A percentile compares a stretch with the other conserved stretches of the same genome.
Evolutionary conservation across 306 rosid species (phyloP).

Genomic region (Nissolia schottii): DNA sequence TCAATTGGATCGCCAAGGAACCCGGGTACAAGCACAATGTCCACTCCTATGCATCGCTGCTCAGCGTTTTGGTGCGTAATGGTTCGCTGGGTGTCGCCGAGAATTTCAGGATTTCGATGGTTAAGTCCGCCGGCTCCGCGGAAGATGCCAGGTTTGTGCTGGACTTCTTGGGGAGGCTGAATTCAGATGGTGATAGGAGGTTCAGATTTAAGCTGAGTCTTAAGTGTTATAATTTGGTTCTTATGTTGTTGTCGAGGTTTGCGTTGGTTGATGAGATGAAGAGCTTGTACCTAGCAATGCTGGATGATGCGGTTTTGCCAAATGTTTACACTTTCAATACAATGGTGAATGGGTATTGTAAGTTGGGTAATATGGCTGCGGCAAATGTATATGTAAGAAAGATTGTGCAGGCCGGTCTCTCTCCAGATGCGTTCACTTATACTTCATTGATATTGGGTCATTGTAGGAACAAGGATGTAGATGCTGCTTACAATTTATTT

Average conservation of each 20-base stretch:
- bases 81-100: slow-evolving; percentile 36
- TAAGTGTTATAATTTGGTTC: slow-evolving; percentile 51
- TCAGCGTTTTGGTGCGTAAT: slow-evolving; percentile 44
- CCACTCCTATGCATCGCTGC: slow-evolving; percentile 42
- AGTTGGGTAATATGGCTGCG: slow-evolving; percentile 55
- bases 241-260: slow-evolving; percentile 48
- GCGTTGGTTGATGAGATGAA: slow-evolving; percentile 49
- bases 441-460: slow-evolving; percentile 73
- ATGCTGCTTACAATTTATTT: slow-evolving; percentile 42
- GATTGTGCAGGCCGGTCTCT: slow-evolving; percentile 53
- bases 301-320: slow-evolving; percentile 43
- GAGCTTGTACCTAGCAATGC: slow-evolving; percentile 46
- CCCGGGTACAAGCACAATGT: slow-evolving; percentile 51
- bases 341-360: slow-evolving; percentile 69
- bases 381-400: slow-evolving; percentile 46
- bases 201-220: slow-evolving; percentile 44
- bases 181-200: slow-evolving; percentile 9
- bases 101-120: slow-evolving; percentile 45
- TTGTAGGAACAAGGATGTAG: slow-evolving; percentile 59
- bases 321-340: slow-evolving; percentile 61
- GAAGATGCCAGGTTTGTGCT: slow-evolving; percentile 44
- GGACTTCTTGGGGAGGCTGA: slow-evolving; percentile 36
- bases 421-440: slow-evolving; percentile 53
- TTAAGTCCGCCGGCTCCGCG: slow-evolving; percentile 34
- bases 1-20: slow-evolving; percentile 41